These are phyloP conservation scores for Magnaporthiopsis poae DNA, from an alignment of 2,329 filamentous ascomycete genomes.

Conservation along the genomic window DNA sequence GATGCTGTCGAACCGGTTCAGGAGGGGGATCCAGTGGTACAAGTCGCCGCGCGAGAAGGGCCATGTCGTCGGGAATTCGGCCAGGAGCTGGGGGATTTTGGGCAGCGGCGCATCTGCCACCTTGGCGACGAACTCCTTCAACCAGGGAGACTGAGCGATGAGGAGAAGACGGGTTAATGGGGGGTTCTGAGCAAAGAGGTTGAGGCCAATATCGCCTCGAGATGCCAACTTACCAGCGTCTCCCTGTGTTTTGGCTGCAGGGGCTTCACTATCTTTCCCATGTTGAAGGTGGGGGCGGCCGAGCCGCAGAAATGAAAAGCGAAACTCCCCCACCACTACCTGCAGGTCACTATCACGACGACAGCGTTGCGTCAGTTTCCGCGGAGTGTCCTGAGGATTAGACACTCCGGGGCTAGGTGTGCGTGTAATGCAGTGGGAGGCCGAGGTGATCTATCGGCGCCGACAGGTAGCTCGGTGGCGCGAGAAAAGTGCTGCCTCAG, in stretches of 20 bases:
- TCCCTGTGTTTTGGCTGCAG: constrained; percentile 59
- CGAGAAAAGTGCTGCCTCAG: background rate
- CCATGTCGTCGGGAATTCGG: constrained; percentile 79
- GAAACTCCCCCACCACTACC: constrained; percentile 50
- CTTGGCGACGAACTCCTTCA: constrained; percentile 67
- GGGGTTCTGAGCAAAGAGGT: background rate
- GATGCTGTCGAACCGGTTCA: constrained; percentile 88
- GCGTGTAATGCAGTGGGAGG: background rate
- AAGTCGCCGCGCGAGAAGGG: constrained; percentile 90
- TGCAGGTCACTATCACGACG: constrained; percentile 28
- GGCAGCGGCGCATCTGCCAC: constrained; percentile 61
- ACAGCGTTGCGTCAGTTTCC: constrained; percentile 25
- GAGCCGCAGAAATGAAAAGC: constrained; percentile 38
- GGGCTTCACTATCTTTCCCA: constrained; percentile 60
- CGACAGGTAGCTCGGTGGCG: background rate
- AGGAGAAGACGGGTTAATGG: constrained; percentile 5
- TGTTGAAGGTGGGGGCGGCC: constrained; percentile 48
- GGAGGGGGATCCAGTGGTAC: constrained; percentile 92
- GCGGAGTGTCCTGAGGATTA: constrained; percentile 7
- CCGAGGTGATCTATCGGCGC: constrained; percentile 2
- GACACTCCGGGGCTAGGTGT: constrained; percentile 4
- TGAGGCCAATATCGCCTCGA: constrained; percentile 3
- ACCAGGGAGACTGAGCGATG: constrained; percentile 70
- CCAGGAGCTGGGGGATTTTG: constrained; percentile 66
- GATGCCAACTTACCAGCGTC: constrained; percentile 45